These are phyloP conservation scores for Tuber aestivum DNA, from an alignment of 495 filamentous ascomycete species.

Conservation along the genomic window DNA sequence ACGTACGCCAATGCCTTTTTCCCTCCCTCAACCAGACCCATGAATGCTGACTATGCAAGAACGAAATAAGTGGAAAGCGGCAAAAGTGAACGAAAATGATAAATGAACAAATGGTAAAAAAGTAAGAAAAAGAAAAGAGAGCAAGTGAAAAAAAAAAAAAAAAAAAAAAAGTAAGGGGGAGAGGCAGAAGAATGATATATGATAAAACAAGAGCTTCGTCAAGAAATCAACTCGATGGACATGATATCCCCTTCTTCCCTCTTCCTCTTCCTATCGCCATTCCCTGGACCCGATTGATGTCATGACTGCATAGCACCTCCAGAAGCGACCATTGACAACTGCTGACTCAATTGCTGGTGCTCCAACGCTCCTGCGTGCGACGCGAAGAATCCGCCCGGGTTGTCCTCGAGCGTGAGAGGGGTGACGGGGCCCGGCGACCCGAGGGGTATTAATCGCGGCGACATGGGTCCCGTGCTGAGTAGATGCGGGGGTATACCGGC, in stretches of 20 bases:
- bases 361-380: conserved; percentile 22
- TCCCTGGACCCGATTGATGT: not conserved
- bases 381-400: conserved; percentile 50
- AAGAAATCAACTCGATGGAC: not conserved
- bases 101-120: not conserved
- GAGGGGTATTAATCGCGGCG: conserved; percentile 61
- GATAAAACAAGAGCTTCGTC: not conserved
- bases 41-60: not conserved
- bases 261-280: not conserved
- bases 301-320: conserved; percentile 9
- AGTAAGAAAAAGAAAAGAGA: not conserved
- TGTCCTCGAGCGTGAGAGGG: conserved; percentile 62
- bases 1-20: not conserved
- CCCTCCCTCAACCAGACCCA: not conserved
- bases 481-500: conserved; percentile 45
- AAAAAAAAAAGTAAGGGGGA: not conserved
- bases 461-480: conserved; percentile 49
- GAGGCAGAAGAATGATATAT: not conserved
- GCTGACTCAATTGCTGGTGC: conserved; percentile 32
- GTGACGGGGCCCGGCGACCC: conserved; percentile 75
- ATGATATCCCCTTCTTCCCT: not conserved
- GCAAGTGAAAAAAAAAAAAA: not conserved
- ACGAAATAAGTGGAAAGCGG: not conserved
- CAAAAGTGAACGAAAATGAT: not conserved
- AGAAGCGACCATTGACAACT: conserved; percentile 24